Evolutionary conservation across 2,329 filamentous ascomycete genomes (phyloP).

Genomic region (Pseudogymnoascus sp.): DNA sequence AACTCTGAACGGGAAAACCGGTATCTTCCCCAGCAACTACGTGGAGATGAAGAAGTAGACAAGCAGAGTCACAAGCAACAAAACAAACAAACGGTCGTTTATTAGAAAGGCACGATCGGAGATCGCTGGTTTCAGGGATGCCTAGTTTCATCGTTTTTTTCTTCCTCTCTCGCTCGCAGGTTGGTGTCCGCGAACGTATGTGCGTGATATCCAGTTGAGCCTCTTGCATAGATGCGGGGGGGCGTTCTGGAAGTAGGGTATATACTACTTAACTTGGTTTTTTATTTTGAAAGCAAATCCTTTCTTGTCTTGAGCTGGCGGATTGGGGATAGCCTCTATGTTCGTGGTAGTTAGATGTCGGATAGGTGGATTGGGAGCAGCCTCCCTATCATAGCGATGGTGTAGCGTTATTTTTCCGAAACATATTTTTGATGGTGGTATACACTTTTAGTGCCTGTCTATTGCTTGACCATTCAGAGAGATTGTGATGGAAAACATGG

Average conservation of each 20-base stretch:
- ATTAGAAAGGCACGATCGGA: not conserved
- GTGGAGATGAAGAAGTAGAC: conserved; percentile 52
- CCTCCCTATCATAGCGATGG: not conserved
- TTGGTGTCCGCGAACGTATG: conserved; percentile 1
- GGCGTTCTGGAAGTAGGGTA: conserved; percentile 6
- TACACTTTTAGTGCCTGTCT: not conserved
- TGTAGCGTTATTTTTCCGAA: not conserved
- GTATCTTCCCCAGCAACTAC: conserved; percentile 86
- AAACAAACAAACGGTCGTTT: not conserved
- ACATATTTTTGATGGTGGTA: not conserved
- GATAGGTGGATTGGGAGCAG: not conserved
- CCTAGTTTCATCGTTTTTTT: not conserved
- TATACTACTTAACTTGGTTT: not conserved
- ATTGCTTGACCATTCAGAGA: not conserved
- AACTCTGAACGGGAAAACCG: conserved; percentile 72
- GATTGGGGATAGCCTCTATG: not conserved
- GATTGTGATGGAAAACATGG: not conserved
- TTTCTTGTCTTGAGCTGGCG: not conserved
- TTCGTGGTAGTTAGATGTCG: no score
- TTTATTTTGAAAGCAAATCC: not conserved
- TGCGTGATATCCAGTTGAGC: conserved; percentile 7
- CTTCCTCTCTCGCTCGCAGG: not conserved
- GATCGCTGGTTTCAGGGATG: not conserved
- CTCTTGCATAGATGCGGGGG: conserved; percentile 7
- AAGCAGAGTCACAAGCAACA: not conserved